Base-by-base conservation (phyloP, 2,329 filamentous ascomycete genomes). In the Helotiales sp. region DNA sequence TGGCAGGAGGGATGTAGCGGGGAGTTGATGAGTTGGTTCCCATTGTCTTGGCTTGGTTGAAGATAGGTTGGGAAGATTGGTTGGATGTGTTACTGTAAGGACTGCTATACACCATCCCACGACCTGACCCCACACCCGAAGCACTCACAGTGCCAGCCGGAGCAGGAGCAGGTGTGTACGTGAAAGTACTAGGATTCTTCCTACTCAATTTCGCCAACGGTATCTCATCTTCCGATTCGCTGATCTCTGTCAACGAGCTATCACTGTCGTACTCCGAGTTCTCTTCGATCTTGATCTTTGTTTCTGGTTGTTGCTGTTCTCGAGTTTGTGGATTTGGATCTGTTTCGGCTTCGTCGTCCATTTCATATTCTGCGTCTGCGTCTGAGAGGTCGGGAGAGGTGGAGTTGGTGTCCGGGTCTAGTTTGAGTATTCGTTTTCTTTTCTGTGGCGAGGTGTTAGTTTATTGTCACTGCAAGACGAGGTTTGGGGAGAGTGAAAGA, bases 211-310 rank as follows among this genome's bases (percentile, higher is more conserved):
- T 67, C 13, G 66, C 66, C 1, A 66, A 50, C 1, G 66, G 66
- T 29, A 63, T 65, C 12, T 68, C 66, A 36, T 67, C 65, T 38
- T 68, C 66, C 1, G 60, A 63, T 44, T 64, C 58, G 0, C 54
- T 59, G 8, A 38, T 57, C 4, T 25, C 15, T 5, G 29, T 44
- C 2, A 56, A 52, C 19, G 33, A 49, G 22, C 38, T 52, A 36
- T 54, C 51, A 2, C 49, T 51, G 7, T 49, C 46, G 22, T 44
- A 44, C 5, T 24, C 22, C 22, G 40, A 44, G 15, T 10, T 25
- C 2, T 46, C 29, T 15, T 58, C 54, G n/a, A 55, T 9, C 17
- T 59, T 57, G 15, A 57, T 44, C 30, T 52, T 55, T 24, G 12
- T 52, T 13, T 54, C 46, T 31, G 52, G 49, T 15, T 38, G 33